Conservation (phyloP, 768 basidiomycete species). For the Lepiota subincarnata region DNA sequence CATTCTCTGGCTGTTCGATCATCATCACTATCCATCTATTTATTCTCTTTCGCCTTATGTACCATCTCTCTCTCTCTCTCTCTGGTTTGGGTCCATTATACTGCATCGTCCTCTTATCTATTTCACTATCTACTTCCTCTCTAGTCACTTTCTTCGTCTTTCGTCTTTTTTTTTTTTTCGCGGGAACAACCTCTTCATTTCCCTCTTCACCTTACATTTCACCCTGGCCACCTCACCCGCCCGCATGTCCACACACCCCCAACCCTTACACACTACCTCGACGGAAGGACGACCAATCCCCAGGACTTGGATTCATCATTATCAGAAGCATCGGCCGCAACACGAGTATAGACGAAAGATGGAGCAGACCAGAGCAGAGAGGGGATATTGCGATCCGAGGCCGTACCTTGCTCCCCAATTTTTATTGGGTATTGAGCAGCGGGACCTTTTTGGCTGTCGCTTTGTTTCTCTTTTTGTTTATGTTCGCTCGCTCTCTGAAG, state of each 20-base stretch:
- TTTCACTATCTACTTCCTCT: constrained; percentile 18
- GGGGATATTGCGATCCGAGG: neutral
- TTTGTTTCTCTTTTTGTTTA: too few relatives aligned
- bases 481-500: too few relatives aligned
- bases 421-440: constrained; percentile 12
- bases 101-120: constrained; percentile 1
- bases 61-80: neutral
- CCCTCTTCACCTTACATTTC: constrained; percentile 12
- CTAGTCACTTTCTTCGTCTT: constrained; percentile 16
- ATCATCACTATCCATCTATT: constrained; percentile 12
- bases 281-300: too few relatives aligned
- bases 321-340: too few relatives aligned
- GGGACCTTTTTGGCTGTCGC: neutral
- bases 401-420: constrained; percentile 14
- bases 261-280: neutral
- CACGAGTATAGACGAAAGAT: neutral
- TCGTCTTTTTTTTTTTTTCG: constrained; percentile 2
- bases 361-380: neutral
- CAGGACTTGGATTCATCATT: too few relatives aligned
- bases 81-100: neutral
- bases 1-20: constrained; percentile 2
- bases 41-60: constrained; percentile 5
- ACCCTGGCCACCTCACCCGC: neutral
- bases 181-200: constrained; percentile 19
- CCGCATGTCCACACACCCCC: neutral